Base-by-base conservation (phyloP, 345 rosid species). In the Angophora floribunda region DNA sequence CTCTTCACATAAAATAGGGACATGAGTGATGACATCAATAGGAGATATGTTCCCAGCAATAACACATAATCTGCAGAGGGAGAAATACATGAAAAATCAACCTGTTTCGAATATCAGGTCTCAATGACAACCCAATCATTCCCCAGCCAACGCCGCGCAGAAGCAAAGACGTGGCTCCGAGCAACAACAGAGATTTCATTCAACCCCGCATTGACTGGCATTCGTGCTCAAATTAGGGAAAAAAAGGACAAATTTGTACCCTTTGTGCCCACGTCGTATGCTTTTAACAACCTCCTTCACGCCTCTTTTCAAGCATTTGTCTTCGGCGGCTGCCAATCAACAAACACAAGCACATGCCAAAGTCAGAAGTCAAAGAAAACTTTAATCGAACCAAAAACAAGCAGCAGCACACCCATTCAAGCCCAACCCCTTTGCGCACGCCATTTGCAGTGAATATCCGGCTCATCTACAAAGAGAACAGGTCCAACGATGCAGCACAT, bases 21-120 rank as follows among this genome's bases (percentile, higher is more conserved):
- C 95, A 89, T 98, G 99, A 14, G 99, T 98, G 61, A 98, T 97
- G 86, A 97, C 99, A 92, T 98, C 99, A 6, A 98, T 97, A 10
- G 99, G 99, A 88, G 99, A 97, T 89, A 98, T 98, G 93, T 98
- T 98, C 88, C 98, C 99, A 65, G 99, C 99, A 63, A 98, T 97
- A 30, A 98, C 94, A 75, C 99, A 98, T 65, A 98, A 65, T 87
- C 99, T 98, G 94, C 93, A 92, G 6, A 30, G 51, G 53, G 51
- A 30, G 14, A 13, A 8, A 75, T 30, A 32, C 65, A 21, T 7
- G 13, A 41, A 51, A 30, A 51, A 67, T 67, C 79, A 67, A 67
- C 79, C 45, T 10, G 1, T 32, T 70, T 4, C 14, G 0, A 75
- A 75, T 75, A 36, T 36, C 7, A 19, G 4, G 7, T 26, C 82